A percentile compares a stretch with the other conserved stretches of the same genome.
Conservation (phyloP, 2,329 filamentous ascomycete genomes). For the Phaeosphaeriaceae sp. region DNA sequence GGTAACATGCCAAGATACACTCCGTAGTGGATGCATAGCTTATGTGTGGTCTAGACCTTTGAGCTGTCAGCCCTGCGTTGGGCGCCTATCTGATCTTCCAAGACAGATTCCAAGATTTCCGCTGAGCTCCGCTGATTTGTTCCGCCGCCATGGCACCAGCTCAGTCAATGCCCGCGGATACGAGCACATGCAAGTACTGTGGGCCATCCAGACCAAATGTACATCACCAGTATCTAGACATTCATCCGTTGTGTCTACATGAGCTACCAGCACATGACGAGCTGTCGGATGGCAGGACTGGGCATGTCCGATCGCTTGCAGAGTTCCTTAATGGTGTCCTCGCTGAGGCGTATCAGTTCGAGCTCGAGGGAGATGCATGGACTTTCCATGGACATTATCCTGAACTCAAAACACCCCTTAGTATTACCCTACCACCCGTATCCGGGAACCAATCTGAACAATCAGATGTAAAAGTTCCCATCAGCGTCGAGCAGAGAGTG, state of each 20-base stretch:
- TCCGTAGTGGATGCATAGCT: background rate
- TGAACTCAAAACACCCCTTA: background rate
- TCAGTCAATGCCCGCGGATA: background rate
- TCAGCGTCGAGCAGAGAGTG: conserved; percentile 24
- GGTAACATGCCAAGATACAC: background rate
- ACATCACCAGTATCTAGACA: conserved; percentile 12
- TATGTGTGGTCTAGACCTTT: conserved; percentile 4
- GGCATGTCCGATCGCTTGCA: conserved; percentile 7
- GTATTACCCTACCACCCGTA: conserved; percentile 17
- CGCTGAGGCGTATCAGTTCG: conserved; percentile 20
- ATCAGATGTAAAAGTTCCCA: background rate
- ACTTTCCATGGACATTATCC: conserved; percentile 21
- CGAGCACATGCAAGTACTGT: conserved; percentile 1
- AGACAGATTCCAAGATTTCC: conserved; percentile 3
- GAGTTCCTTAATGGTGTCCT: conserved; percentile 26
- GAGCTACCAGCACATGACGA: conserved; percentile 29
- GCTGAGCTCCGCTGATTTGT: background rate
- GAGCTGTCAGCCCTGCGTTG: conserved; percentile 1
- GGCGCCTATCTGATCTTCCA: background rate
- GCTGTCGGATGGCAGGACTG: conserved; percentile 1
- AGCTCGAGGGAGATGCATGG: conserved; percentile 21
- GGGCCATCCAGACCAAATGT: background rate
- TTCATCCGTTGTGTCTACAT: conserved; percentile 14
- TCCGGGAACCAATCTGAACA: background rate
- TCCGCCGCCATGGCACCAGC: conserved; percentile 2